Conservation (phyloP, 768 basidiomycete genomes). For the Suillus tomentosus region DNA sequence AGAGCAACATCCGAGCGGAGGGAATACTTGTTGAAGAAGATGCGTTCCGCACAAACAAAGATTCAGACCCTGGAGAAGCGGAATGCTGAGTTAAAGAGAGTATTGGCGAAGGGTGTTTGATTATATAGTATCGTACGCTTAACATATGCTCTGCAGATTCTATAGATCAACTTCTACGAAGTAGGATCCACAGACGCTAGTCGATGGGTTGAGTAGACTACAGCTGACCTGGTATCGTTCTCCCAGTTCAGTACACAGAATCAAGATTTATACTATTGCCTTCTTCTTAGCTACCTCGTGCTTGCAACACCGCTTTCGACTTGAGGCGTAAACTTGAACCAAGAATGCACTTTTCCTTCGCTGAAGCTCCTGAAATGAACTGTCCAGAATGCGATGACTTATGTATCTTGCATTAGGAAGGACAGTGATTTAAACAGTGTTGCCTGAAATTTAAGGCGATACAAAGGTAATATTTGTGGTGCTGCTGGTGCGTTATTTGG, state of each 20-base stretch:
- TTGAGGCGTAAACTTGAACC: too few relatives aligned
- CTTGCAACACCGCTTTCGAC: background rate
- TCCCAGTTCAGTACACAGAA: background rate
- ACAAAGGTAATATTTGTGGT: background rate
- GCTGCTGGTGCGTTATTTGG: background rate
- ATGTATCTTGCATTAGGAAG: background rate
- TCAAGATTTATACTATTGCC: background rate
- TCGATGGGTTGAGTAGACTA: background rate
- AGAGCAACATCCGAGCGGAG: constrained; percentile 60
- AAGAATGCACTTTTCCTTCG: background rate
- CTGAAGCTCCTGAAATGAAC: background rate
- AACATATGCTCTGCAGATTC: background rate
- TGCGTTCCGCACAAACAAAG: constrained; percentile 68
- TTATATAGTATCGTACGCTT: background rate
- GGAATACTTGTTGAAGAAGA: constrained; percentile 71
- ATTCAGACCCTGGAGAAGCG: constrained; percentile 69
- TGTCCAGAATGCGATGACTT: background rate
- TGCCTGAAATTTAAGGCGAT: background rate
- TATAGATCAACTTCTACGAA: background rate
- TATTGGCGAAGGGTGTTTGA: constrained; percentile 45
- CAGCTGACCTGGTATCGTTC: background rate
- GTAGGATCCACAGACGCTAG: background rate
- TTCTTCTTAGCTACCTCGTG: background rate
- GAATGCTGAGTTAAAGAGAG: constrained; percentile 67
- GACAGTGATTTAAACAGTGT: background rate